phyloP scores from a whole-genome alignment of 2,329 filamentous ascomycete genomes.

The Thermothelomyces thermophilus region DNA sequence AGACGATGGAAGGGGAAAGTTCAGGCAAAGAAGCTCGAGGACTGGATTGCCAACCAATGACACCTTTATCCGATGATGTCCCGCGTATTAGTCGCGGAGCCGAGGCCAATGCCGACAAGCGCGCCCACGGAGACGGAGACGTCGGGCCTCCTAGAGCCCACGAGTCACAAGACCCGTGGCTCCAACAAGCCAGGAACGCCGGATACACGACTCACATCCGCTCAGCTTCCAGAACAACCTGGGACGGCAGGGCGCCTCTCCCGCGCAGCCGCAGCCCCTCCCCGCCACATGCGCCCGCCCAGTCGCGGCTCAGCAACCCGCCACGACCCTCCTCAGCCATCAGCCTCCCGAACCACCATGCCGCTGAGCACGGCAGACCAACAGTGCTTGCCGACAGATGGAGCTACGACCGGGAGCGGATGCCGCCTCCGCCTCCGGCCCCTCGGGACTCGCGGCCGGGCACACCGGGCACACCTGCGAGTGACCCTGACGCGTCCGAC shows the following conservation, averaged over 20 bases:
- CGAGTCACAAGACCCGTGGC: background rate
- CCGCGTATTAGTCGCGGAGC: no score
- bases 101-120: background rate
- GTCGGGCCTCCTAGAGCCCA: no score
- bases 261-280: background rate
- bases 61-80: no score
- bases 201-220: conserved; percentile 4
- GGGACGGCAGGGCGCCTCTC: background rate
- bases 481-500: background rate
- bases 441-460: background rate
- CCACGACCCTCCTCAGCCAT: conserved; percentile 1
- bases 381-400: conserved; percentile 7
- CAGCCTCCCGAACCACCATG: conserved; percentile 3
- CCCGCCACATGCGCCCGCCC: background rate
- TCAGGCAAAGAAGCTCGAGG: no score
- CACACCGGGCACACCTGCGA: background rate
- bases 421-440: conserved; percentile 5
- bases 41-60: no score
- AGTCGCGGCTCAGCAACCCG: background rate
- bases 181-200: background rate
- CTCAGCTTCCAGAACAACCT: background rate
- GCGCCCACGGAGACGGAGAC: no score
- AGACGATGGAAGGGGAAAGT: no score
- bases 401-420: conserved; percentile 16
- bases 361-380: background rate